Conservation (phyloP, 2,329 filamentous ascomycete species). For the Phyllosticta citrichinensis region DNA sequence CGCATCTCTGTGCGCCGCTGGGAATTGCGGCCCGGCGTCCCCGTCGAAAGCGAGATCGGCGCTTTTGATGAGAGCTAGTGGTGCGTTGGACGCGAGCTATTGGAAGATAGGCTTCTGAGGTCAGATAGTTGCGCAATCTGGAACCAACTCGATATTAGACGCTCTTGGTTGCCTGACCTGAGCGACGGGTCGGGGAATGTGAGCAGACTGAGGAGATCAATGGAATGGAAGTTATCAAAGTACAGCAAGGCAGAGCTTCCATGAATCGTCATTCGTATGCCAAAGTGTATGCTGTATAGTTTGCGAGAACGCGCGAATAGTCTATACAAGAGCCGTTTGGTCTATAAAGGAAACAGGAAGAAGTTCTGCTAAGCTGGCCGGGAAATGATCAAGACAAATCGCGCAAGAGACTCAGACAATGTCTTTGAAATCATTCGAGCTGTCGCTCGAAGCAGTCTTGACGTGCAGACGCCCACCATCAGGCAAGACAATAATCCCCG, state of each 20-base stretch:
- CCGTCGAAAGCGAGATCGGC: not conserved
- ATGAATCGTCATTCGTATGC: too few species aligned
- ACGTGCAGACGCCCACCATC: not conserved
- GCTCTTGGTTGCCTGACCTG: not conserved
- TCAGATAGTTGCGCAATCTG: not conserved
- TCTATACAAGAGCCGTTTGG: too few species aligned
- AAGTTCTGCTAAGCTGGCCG: not conserved
- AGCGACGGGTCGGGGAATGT: too few species aligned
- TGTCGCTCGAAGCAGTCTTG: not conserved
- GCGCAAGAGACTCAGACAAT: not conserved
- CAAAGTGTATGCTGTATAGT: too few species aligned
- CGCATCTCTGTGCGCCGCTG: not conserved
- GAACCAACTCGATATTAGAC: not conserved
- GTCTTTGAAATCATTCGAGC: not conserved
- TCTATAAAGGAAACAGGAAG: not conserved
- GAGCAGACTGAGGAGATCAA: not conserved
- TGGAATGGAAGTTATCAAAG: too few species aligned
- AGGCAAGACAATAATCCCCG: slow-evolving; percentile 16
- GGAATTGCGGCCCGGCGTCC: not conserved
- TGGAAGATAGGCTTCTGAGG: not conserved
- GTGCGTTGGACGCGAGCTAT: not conserved
- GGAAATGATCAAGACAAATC: not conserved
- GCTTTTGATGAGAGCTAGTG: not conserved
- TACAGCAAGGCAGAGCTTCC: too few species aligned
- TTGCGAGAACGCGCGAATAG: too few species aligned